These are phyloP conservation scores for Diaporthe sp. DNA, from an alignment of 2,329 filamentous ascomycete species.

Conservation along the genomic window DNA sequence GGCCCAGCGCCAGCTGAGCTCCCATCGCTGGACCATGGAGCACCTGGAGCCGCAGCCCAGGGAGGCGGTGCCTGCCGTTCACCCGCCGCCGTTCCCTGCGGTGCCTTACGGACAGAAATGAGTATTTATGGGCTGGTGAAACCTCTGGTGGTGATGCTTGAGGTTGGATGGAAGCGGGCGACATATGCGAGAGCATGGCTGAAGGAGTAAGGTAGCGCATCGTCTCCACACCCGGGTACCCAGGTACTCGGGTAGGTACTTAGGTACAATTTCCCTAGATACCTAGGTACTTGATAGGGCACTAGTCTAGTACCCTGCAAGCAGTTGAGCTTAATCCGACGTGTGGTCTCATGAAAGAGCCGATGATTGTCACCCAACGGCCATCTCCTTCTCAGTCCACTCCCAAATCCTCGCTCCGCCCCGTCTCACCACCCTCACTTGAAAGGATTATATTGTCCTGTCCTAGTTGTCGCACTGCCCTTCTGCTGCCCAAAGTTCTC, in stretches of 20 bases:
- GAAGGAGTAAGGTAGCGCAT: neutral
- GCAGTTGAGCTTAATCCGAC: conserved; percentile 28
- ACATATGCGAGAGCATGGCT: neutral
- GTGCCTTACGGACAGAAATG: neutral
- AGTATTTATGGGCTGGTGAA: neutral
- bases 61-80: neutral
- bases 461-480: too few relatives aligned
- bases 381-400: neutral
- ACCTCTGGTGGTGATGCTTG: neutral
- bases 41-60: neutral
- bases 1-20: conserved; percentile 26
- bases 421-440: neutral
- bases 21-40: neutral
- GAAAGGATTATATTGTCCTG: neutral
- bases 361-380: conserved; percentile 8
- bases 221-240: conserved; percentile 5
- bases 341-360: conserved; percentile 8
- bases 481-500: neutral
- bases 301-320: conserved; percentile 6
- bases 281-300: neutral
- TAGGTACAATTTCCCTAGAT: neutral
- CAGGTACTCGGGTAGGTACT: neutral
- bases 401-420: neutral
- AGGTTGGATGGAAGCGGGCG: neutral
- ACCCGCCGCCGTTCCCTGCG: neutral